Percentiles rank a stretch among this genome's conserved stretches.
Conservation (phyloP, 75 land plant genomes). For the Isoetes taiwanensis region DNA sequence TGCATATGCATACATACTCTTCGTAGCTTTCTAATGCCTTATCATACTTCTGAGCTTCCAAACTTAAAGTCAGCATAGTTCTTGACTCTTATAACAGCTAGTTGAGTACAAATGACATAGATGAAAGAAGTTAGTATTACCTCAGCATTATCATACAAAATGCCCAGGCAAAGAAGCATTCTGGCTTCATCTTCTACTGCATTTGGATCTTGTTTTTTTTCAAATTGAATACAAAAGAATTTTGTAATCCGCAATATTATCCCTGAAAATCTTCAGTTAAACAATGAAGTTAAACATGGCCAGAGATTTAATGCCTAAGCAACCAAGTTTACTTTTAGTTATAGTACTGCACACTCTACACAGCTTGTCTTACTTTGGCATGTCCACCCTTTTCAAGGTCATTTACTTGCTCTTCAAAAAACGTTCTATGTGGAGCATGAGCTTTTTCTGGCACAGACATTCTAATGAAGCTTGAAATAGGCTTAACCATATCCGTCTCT, state of each 20-base stretch:
- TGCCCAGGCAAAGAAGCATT: conserved; percentile 13
- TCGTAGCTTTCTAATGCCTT: conserved; percentile 21
- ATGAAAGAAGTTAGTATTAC: not conserved
- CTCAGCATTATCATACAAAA: conserved; percentile 28
- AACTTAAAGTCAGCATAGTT: too few relatives aligned
- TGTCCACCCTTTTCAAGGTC: conserved; percentile 26
- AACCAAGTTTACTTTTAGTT: too few relatives aligned
- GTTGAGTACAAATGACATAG: too few relatives aligned
- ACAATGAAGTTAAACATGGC: too few relatives aligned
- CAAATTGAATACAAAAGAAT: conserved; percentile 18
- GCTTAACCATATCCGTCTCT: conserved; percentile 14
- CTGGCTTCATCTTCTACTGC: conserved; percentile 18
- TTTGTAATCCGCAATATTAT: conserved; percentile 13
- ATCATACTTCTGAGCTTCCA: conserved; percentile 18
- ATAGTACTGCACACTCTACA: too few relatives aligned
- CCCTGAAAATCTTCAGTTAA: not conserved
- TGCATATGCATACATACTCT: conserved; percentile 15
- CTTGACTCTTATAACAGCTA: too few relatives aligned
- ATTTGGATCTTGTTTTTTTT: conserved; percentile 13
- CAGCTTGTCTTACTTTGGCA: too few relatives aligned
- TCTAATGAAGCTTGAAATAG: conserved; percentile 17
- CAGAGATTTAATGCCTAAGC: too few relatives aligned
- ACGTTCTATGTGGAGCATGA: conserved; percentile 13
- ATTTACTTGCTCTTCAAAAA: conserved; percentile 16
- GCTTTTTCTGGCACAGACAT: conserved; percentile 5